These are phyloP conservation scores for Dendrobium officinale DNA, from an alignment of 106 monocot genomes.

Conservation along the genomic window DNA sequence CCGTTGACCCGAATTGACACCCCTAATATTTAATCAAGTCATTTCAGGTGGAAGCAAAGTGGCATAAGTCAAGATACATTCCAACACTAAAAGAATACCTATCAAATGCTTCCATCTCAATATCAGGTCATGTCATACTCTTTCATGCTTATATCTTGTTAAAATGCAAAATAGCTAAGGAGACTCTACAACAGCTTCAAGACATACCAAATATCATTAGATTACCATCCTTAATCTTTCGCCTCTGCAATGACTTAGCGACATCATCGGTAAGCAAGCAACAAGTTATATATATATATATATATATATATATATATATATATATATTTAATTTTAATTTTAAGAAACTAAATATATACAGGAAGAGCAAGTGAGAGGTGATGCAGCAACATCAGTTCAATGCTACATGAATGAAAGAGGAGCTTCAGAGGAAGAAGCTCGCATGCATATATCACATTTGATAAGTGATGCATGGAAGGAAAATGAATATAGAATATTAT, in stretches of 20 bases:
- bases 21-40: conserved; percentile 41
- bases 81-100: conserved; percentile 34
- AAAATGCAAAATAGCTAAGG: conserved; percentile 2
- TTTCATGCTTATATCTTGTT: conserved; percentile 14
- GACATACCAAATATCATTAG: conserved; percentile 16
- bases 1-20: too few relatives aligned
- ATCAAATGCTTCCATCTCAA: conserved; percentile 29
- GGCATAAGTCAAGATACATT: conserved; percentile 20
- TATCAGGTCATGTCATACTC: conserved; percentile 16
- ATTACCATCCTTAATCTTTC: conserved; percentile 23
- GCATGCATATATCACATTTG: conserved; percentile 10
- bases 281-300: too few relatives aligned
- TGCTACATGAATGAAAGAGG: conserved; percentile 35
- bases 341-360: conserved; percentile 1
- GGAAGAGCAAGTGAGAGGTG: conserved; percentile 47
- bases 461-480: conserved; percentile 29
- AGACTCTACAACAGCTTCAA: conserved; percentile 11
- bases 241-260: conserved; percentile 48
- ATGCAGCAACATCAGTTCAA: conserved; percentile 34
- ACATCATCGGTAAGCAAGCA: conserved; percentile 23
- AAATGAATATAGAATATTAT: conserved; percentile 21
- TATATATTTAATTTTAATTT: too few relatives aligned
- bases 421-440: conserved; percentile 22
- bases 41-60: conserved; percentile 28
- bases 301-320: too few relatives aligned